Base-by-base conservation (phyloP, 257 asterid genomes). In the Fraxinus excelsior region DNA sequence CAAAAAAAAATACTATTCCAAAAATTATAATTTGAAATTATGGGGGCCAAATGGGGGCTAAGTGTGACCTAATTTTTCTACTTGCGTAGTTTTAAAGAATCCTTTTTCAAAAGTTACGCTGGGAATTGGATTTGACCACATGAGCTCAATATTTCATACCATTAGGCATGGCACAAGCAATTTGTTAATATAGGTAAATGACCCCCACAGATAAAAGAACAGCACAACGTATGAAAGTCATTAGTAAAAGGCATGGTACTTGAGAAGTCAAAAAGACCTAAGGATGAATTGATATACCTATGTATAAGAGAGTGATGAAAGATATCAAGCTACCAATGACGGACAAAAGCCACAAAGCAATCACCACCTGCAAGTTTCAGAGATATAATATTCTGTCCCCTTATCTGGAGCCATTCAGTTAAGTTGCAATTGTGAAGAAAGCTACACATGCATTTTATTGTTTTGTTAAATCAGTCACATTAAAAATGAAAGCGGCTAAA, bases 271-370 rank as follows among this genome's bases (percentile, higher is more conserved):
- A 69, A 67, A 76, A 44, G 51, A 40, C 32, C 68, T 0, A 71
- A 74, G 68, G 60, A 78, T 73, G 72, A 74, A 68, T 23, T 25
- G 9, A 35, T 56, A 35, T 91, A 95, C 99, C 99, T 82, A 93
- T 85, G 80, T 93, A 95, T n/a, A 90, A 84, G 77, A 95, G 86
- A 35, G 97, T 93, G 83, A 82, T 86, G 84, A 95, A 93, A 84
- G 98, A 93, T 80, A 93, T 77, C 84, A 91, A 76, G 91, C 92
- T 84, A 73, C 99, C 98, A 72, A 91, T 77, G 76, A 91, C 98
- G 72, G 99, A 95, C 77, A 95, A 80, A 76, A 93, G 83, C 99
- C 99, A 95, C 77, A 95, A 79, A 78, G 88, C 90, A 83, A 91
- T 91, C 85, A 91, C 98, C 28, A 91, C 99, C 99, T 95, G 97